Base-by-base conservation (phyloP, 2,329 filamentous ascomycete genomes). In the Epichloe gansuensis region DNA sequence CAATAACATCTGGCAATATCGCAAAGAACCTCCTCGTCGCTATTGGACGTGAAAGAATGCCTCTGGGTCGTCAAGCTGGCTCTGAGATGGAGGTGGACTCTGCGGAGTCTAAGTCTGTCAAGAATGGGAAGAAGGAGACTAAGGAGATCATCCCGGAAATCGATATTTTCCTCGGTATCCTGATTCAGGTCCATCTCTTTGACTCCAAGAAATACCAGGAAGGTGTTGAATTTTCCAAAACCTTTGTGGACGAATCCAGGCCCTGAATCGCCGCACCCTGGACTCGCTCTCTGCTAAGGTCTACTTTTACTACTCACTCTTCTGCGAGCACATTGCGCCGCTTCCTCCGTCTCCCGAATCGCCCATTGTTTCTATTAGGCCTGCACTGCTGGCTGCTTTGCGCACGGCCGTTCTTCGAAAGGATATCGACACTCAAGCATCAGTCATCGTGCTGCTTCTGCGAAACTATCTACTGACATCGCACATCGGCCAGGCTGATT, bases 291-390 rank as follows among this genome's bases (percentile, higher is more conserved):
- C 91, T 54, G 90, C 91, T 59, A 94, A 94, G 71, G 90, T 91
- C 57, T 98, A 96, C 78, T 97, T 96, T 72, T 98, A 98, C 77
- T 95, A 89, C 72, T 89, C 89, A 25, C 77, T 97, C 62, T 97
- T 97, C 75, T 89, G 86, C 72, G 93, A 98, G 77, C 85, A 94
- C 69, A 80, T 94, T 56, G 81, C 83, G 55, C 91, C 91, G 23
- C 81, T 91, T 57, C 88, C 93, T 45, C 91, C 91, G 25, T 96
- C 91, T 50, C 86, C 89, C 52, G 85, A 88, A 63, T 95, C 91
- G 6, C 86, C 90, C 3, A 82, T 95, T 59, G 87, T 96, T 56
- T 78, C 85, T 42, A 90, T 95, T 63, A 86, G 93, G 55, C 88
- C 91, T 52, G 85, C 83, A 57, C 80, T 98, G 49, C 82, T 98